A percentile compares a stretch with the other conserved stretches of the same genome.
phyloP scores from a whole-genome alignment of 257 asterid species.

The Cinchona pubescens region DNA sequence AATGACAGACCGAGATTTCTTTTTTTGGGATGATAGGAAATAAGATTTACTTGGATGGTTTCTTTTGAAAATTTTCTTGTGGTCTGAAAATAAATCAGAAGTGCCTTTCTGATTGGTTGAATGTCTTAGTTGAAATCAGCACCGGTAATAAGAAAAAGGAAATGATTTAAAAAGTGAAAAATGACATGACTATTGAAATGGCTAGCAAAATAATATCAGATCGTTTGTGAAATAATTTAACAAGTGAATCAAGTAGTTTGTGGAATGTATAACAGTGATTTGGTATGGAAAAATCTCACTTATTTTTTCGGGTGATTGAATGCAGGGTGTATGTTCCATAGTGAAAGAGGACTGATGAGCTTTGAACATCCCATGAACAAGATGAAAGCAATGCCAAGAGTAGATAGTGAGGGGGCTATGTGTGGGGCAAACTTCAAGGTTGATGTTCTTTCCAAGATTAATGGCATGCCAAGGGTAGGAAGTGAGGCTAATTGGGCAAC shows the following conservation, averaged over 20 bases:
- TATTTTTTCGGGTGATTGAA: background rate
- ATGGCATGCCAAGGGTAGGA: constrained; percentile 96
- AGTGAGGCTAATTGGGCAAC: constrained; percentile 90
- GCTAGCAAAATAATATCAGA: too few species aligned
- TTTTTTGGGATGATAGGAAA: background rate
- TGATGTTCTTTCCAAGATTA: constrained; percentile 59
- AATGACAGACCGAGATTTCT: background rate
- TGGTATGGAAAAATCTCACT: background rate
- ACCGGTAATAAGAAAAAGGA: background rate
- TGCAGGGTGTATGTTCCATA: constrained; percentile 89
- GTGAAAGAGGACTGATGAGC: constrained; percentile 80
- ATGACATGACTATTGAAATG: too few species aligned
- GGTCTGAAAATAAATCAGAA: background rate
- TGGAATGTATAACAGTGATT: background rate
- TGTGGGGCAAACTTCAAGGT: constrained; percentile 88
- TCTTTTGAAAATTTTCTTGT: background rate
- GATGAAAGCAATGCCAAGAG: constrained; percentile 94
- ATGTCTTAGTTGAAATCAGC: background rate
- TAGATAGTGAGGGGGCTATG: constrained; percentile 92
- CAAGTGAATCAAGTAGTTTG: too few species aligned
- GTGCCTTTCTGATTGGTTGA: background rate
- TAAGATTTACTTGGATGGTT: background rate
- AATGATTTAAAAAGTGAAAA: too few species aligned
- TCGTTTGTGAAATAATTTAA: too few species aligned
- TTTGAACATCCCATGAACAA: constrained; percentile 83